Evolutionary conservation across 2,329 filamentous ascomycete genomes (phyloP).

Genomic region (Talaromyces verruculosus): DNA sequence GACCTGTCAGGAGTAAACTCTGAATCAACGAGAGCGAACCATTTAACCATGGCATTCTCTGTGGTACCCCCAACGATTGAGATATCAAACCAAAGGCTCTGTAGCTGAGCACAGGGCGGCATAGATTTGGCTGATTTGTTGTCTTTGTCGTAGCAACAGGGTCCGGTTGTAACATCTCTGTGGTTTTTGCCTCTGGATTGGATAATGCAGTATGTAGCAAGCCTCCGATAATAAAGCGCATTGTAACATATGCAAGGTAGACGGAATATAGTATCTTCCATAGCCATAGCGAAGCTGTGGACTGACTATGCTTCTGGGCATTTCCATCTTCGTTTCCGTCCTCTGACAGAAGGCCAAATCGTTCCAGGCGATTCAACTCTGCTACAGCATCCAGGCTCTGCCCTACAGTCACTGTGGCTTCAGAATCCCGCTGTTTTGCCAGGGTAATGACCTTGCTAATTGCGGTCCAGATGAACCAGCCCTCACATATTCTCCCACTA

Average conservation of each 20-base stretch:
- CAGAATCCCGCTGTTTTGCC: slow-evolving; percentile 34
- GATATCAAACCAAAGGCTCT: slow-evolving; percentile 72
- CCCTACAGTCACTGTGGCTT: slow-evolving; percentile 19
- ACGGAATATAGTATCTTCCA: slow-evolving; percentile 55
- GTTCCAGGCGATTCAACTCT: slow-evolving; percentile 52
- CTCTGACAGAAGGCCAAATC: slow-evolving; percentile 56
- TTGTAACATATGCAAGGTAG: slow-evolving; percentile 57
- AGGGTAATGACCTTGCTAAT: slow-evolving; percentile 68
- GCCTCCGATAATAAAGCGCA: slow-evolving; percentile 66
- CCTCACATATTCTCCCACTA: slow-evolving; percentile 76
- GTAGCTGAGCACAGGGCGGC: slow-evolving; percentile 69
- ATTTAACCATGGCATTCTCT: slow-evolving; percentile 87
- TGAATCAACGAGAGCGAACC: slow-evolving; percentile 74
- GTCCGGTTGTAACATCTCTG: slow-evolving; percentile 31
- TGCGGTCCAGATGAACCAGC: slow-evolving; percentile 84
- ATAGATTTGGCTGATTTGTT: slow-evolving; percentile 32
- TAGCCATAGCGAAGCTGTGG: slow-evolving; percentile 41
- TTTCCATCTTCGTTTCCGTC: slow-evolving; percentile 29
- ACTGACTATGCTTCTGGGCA: slow-evolving; percentile 31
- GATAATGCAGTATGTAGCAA: slow-evolving; percentile 67
- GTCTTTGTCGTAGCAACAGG: slow-evolving; percentile 27
- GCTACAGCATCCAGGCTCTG: slow-evolving; percentile 33
- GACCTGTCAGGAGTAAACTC: slow-evolving; percentile 69
- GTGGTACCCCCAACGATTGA: slow-evolving; percentile 69
- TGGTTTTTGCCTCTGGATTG: slow-evolving; percentile 46